Percentiles rank a stretch among this genome's conserved stretches.
Evolutionary conservation across 345 rosid genomes (phyloP).

Genomic region (Linum lewisii): DNA sequence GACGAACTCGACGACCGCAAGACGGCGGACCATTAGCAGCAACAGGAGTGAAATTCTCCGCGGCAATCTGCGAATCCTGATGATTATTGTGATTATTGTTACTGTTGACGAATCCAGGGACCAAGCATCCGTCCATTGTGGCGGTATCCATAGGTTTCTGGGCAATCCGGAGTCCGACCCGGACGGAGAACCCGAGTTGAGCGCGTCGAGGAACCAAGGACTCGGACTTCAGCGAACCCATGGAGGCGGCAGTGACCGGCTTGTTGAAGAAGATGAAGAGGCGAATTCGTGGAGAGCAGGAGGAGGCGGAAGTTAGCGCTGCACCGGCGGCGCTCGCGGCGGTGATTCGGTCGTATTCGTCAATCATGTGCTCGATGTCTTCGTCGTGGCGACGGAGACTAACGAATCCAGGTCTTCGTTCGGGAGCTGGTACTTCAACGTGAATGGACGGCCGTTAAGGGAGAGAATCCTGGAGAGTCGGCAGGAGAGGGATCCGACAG

Average conservation of each 20-base stretch:
- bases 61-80: conserved; percentile 45
- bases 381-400: conserved; percentile 63
- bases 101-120: conserved; percentile 9
- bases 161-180: conserved; percentile 34
- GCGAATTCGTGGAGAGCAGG: neutral
- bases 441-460: conserved; percentile 55
- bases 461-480: conserved; percentile 52
- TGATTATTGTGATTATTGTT: neutral
- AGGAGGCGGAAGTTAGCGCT: neutral
- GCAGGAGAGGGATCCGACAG: conserved; percentile 36
- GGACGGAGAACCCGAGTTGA: conserved; percentile 22
- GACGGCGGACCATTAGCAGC: conserved; percentile 22
- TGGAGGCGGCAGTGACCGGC: conserved; percentile 63
- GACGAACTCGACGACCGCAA: conserved; percentile 52
- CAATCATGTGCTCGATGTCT: conserved; percentile 78
- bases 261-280: conserved; percentile 36
- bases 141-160: conserved; percentile 53
- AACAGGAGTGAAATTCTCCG: conserved; percentile 16
- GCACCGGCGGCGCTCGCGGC: neutral
- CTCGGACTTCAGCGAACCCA: conserved; percentile 70
- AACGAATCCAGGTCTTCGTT: conserved; percentile 79
- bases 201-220: conserved; percentile 83
- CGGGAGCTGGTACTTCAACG: conserved; percentile 80
- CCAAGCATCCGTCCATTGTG: conserved; percentile 30
- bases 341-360: conserved; percentile 56